phyloP scores from a whole-genome alignment of 176 grass and related monocot genomes.

The Phoenix dactylifera region DNA sequence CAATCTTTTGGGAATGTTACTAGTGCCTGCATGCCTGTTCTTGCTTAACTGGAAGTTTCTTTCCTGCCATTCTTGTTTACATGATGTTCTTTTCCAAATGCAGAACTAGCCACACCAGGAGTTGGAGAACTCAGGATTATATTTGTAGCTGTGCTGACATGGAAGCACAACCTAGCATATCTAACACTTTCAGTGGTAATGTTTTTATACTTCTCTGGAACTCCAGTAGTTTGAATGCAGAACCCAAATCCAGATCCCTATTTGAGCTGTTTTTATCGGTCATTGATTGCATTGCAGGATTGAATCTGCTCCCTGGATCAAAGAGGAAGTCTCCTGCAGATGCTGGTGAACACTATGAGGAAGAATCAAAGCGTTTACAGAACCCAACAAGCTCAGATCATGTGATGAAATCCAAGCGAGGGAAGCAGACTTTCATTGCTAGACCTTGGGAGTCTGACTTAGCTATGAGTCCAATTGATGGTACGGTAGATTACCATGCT shows the following conservation, averaged over 20 bases:
- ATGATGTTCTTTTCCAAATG: constrained; percentile 19
- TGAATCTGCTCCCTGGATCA: constrained; percentile 74
- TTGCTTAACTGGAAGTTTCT: too few relatives aligned
- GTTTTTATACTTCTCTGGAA: too few relatives aligned
- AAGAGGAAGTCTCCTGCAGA: constrained; percentile 63
- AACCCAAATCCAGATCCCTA: too few relatives aligned
- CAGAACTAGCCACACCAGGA: constrained; percentile 39
- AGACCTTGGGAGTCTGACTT: constrained; percentile 26
- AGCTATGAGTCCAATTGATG: constrained; percentile 24
- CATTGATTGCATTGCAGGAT: constrained; percentile 38
- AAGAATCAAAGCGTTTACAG: constrained; percentile 36
- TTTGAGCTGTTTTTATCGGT: background rate
- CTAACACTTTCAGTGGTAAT: constrained; percentile 73
- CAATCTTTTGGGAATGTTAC: too few relatives aligned
- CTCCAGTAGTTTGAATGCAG: too few relatives aligned
- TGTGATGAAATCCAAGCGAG: constrained; percentile 42
- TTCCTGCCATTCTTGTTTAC: background rate
- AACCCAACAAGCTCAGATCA: constrained; percentile 28
- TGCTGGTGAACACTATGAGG: constrained; percentile 29
- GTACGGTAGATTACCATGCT: constrained; percentile 26
- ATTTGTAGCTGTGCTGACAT: constrained; percentile 22
- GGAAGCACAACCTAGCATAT: constrained; percentile 57
- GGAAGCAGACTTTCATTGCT: constrained; percentile 27
- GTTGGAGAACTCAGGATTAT: constrained; percentile 22
- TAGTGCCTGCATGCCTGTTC: too few relatives aligned